Evolutionary conservation across 1,139 yeast genomes (phyloP), one percentile per base, ranked within the genome.

Genomic region (Saccharomyces pastorianus): DNA sequence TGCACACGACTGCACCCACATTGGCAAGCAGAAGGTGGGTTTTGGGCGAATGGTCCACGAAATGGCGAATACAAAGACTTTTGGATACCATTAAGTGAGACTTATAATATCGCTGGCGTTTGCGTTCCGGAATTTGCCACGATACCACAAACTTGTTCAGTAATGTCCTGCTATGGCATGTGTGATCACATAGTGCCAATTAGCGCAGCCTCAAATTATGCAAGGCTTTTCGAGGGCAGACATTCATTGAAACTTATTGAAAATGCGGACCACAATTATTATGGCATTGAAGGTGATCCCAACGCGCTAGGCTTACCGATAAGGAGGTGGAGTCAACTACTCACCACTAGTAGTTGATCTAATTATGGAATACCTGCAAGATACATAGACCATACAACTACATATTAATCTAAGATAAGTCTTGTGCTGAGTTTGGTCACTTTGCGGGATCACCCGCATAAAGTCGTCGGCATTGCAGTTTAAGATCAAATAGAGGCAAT

Each of bases 181-280:
- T 66, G 76, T 17, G 97, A 91, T 64, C 66, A 70, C 5, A 76
- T 87, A 26, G 81, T 89, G 27, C 53, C 93, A 1, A 67, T 80
- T 4, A 75, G 73, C 7, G 96, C 89, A 62, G 77, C 84, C 26
- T 76, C 84, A 1, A 64, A 66, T 49, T 87, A 74, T 69, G 82
- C 86, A 41, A 82, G 84, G 59, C 64, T 72, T 5, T 79, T 88
- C 56, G 69, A 80, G 17, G 81, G 79, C 0, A 76, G 83, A 26
- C 93, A 87, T 63, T 72, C 76, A 9, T 72, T 89, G 55, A 75
- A 76, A 47, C 69, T 88, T 25, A 73, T 91, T 9, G 78, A 80
- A 0, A 76, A 75, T 49, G 96, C 96, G 0, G 93, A 89, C 66
- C 97, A 91, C 69, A 87, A 88, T 64, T 90, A 79, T 64, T 84